These are phyloP conservation scores for Bromus sterilis DNA, from an alignment of 176 grass and related monocot species.

Conservation along the genomic window DNA sequence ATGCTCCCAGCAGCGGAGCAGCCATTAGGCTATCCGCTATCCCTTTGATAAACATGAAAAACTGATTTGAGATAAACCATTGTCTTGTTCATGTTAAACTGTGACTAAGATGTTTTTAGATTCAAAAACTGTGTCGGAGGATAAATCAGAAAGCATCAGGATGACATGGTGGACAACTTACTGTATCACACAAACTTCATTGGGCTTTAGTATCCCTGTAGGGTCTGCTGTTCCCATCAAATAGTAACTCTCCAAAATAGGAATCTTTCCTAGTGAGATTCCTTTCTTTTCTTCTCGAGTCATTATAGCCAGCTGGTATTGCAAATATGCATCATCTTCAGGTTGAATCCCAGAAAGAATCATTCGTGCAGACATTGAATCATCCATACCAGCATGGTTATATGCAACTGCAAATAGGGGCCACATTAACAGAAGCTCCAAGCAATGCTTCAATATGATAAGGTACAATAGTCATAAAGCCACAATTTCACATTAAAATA, in stretches of 20 bases:
- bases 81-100: background rate
- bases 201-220: constrained; percentile 26
- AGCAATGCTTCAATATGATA: background rate
- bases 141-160: background rate
- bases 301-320: constrained; percentile 21
- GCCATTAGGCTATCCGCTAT: too few relatives aligned
- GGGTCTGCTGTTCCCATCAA: constrained; percentile 59
- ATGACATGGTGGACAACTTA: constrained; percentile 19
- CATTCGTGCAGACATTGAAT: constrained; percentile 44
- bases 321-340: constrained; percentile 36
- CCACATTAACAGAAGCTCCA: background rate
- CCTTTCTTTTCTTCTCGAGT: constrained; percentile 31
- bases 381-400: constrained; percentile 41
- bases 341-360: constrained; percentile 52
- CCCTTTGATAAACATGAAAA: background rate
- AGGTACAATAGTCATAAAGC: background rate
- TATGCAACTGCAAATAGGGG: constrained; percentile 38
- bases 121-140: background rate
- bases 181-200: constrained; percentile 71
- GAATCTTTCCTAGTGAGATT: constrained; percentile 45
- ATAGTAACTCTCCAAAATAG: constrained; percentile 37
- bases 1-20: background rate
- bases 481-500: background rate
- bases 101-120: background rate
- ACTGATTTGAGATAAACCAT: background rate